Evolutionary conservation across 2,329 filamentous ascomycete species (phyloP), one percentile per base, ranked within the genome.

Genomic region (Rugonectria rugulosa): DNA sequence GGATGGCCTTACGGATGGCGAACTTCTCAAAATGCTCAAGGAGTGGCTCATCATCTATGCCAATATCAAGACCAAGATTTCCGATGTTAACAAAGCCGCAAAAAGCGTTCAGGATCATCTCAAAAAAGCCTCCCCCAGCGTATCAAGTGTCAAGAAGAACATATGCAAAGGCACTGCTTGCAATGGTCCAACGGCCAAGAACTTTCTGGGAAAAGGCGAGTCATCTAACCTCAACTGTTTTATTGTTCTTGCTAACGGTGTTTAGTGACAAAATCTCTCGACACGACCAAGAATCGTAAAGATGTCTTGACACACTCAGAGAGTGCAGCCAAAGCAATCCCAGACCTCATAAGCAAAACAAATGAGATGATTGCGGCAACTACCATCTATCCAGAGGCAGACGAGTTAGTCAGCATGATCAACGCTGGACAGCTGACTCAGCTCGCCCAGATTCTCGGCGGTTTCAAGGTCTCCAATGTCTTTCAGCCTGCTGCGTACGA

Each of bases 11-110:
- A 36, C 31, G 6, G 19, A 34, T 8, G 43, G 43, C 3, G 14
- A 36, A 34, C 43, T 46, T 4, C 8, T 36, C 9, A 10, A 23
- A 3, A 34, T 26, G 21, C 29, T 46, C 4, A 46, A 36, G 8
- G n/a, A 34, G 29, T 46, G 43, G 43, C 11, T 46, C 5, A 46
- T 21, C 1, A 19, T 24, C 19, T 46, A 46, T 5, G 20, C 3
- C n/a, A 46, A 27, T 6, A 27, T 46, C 31, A 46, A 46, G 31
- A 34, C 21, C 4, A 46, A 46, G n/a, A 15, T 46, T 36, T 9
- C 29, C 3, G 43, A 46, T 14, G 43, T 46, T 24, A n/a, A 27
- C 5, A 46, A 19, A 21, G 43, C 43, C 24, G 32, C 31, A 29
- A 46, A 36, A 21, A 34, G 27, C 24, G 19, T 46, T 3, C 43